Evolutionary conservation across 305 asterid genomes (phyloP).

Genomic region (Solanum aculeatissimum): DNA sequence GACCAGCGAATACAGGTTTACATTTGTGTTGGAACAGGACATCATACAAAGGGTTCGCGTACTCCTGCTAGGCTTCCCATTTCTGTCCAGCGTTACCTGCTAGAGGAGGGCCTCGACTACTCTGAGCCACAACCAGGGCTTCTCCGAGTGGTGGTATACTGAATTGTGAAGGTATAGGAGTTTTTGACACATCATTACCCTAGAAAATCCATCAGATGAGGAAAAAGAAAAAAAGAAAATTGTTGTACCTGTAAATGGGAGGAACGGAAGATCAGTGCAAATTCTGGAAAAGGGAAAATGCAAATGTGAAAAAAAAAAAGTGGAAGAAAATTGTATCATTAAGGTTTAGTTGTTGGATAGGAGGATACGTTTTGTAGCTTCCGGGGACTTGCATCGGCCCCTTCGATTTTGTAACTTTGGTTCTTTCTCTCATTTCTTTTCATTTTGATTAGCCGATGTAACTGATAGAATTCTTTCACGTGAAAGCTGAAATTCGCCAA

Average conservation of each 20-base stretch:
- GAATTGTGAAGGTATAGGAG: conserved; percentile 23
- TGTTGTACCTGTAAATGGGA: conserved; percentile 56
- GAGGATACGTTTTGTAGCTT: conserved; percentile 41
- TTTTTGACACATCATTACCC: conserved; percentile 28
- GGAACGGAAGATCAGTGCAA: conserved; percentile 9
- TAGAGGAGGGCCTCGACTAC: conserved; percentile 78
- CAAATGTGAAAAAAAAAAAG: conserved; percentile 3
- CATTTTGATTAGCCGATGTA: conserved; percentile 4
- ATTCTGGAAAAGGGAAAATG: conserved; percentile 6
- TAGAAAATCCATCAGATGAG: conserved; percentile 7
- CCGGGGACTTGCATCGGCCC: conserved; percentile 28
- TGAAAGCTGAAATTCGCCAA: conserved; percentile 24
- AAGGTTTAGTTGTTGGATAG: conserved; percentile 33
- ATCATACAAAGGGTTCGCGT: conserved; percentile 67
- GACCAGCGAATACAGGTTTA: conserved; percentile 61
- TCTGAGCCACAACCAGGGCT: conserved; percentile 83
- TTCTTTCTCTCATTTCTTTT: neutral
- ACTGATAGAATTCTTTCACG: conserved; percentile 32
- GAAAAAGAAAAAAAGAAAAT: neutral
- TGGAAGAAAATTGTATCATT: conserved; percentile 31
- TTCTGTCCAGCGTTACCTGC: conserved; percentile 75
- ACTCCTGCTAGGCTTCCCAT: conserved; percentile 69
- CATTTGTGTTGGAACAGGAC: conserved; percentile 81
- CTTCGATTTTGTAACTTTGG: conserved; percentile 22
- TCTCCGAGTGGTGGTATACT: conserved; percentile 44